phyloP scores from a whole-genome alignment of 352 stramenopile genomes.

The Pythium biforme region DNA sequence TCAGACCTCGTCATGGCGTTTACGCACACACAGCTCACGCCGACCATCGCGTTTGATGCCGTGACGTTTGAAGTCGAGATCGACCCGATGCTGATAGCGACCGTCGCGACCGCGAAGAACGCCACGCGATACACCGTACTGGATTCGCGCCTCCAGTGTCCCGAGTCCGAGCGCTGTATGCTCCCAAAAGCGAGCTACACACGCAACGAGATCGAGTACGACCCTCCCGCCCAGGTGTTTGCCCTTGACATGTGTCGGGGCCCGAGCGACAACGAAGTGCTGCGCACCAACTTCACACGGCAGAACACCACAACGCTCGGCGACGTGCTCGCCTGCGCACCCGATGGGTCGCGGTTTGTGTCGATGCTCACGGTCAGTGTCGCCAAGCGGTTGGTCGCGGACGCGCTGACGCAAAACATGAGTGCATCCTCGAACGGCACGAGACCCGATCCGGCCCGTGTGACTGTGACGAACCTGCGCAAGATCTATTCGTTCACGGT shows the following conservation, averaged over 20 bases:
- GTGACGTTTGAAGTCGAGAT: conserved; percentile 19
- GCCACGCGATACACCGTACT: conserved; percentile 6
- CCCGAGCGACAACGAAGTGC: background rate
- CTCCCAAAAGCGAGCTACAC: background rate
- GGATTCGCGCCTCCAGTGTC: background rate
- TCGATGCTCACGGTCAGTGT: conserved; percentile 8
- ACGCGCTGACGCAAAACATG: conserved; percentile 5
- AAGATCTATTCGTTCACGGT: conserved; percentile 30
- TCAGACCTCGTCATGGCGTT: conserved; percentile 1
- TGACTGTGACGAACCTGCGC: conserved; percentile 18
- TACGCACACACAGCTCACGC: conserved; percentile 5
- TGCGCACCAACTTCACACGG: background rate
- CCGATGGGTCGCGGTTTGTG: no score
- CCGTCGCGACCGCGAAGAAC: background rate
- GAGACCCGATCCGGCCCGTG: background rate
- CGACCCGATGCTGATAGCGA: conserved; percentile 14
- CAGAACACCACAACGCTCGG: background rate
- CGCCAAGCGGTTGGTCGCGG: conserved; percentile 11
- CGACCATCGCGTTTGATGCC: conserved; percentile 17
- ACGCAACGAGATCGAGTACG: background rate
- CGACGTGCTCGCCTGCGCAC: background rate
- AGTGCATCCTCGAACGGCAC: background rate
- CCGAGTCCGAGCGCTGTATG: background rate
- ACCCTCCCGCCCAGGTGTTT: conserved; percentile 7
- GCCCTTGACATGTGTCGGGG: conserved; percentile 9